Conservation (phyloP, 2,329 filamentous ascomycete genomes). For the Scedosporium apiospermum region DNA sequence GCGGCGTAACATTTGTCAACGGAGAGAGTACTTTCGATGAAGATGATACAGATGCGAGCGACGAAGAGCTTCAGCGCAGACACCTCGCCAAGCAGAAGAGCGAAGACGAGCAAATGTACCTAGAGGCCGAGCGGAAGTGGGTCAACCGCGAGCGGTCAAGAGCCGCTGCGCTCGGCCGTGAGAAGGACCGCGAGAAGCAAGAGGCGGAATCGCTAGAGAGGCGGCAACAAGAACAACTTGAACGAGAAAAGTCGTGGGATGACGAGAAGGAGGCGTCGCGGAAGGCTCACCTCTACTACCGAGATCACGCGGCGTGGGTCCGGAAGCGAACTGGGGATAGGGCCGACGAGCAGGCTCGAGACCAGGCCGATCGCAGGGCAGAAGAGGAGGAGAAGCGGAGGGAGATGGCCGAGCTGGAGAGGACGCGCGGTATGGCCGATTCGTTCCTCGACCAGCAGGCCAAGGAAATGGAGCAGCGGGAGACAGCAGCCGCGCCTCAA, state of each 20-base stretch:
- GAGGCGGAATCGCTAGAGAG: constrained; percentile 58
- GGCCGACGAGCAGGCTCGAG: constrained; percentile 62
- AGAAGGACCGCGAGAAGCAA: constrained; percentile 69
- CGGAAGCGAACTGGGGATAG: constrained; percentile 69
- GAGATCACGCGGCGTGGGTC: constrained; percentile 76
- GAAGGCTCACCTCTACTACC: constrained; percentile 74
- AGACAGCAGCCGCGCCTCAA: constrained; percentile 47
- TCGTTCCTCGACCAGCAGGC: constrained; percentile 82
- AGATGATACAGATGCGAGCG: constrained; percentile 79
- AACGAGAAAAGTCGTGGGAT: constrained; percentile 62
- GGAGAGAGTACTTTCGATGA: constrained; percentile 47
- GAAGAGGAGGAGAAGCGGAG: constrained; percentile 68
- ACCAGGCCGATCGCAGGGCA: constrained; percentile 71
- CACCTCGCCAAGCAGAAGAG: constrained; percentile 60
- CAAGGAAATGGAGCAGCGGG: constrained; percentile 56
- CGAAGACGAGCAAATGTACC: constrained; percentile 71
- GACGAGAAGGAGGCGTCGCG: constrained; percentile 73
- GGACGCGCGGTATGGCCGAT: constrained; percentile 76
- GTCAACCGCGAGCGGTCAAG: constrained; percentile 78
- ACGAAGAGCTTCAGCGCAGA: constrained; percentile 72
- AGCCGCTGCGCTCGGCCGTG: constrained; percentile 75
- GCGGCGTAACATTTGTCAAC: constrained; percentile 61
- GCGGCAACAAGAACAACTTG: constrained; percentile 61
- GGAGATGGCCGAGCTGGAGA: constrained; percentile 62
- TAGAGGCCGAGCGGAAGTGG: constrained; percentile 85